Percentiles rank a stretch among this genome's conserved stretches.
Evolutionary conservation across 495 filamentous ascomycete species (phyloP).

Genomic region (Jackrogersella multiformis): DNA sequence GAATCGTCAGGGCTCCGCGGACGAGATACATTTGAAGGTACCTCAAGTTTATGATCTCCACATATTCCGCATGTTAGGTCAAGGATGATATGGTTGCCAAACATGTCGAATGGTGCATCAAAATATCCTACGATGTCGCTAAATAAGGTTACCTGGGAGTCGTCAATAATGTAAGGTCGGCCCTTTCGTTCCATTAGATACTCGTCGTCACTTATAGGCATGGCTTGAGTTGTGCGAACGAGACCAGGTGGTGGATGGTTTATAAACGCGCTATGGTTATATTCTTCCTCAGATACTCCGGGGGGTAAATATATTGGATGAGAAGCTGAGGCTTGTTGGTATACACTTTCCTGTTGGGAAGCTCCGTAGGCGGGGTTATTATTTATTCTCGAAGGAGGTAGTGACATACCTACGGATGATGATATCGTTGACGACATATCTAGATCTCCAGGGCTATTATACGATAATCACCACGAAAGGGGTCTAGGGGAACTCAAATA

Average conservation of each 20-base stretch:
- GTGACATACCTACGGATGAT: not conserved
- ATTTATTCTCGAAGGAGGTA: not conserved
- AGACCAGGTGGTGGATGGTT: not conserved
- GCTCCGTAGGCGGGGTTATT: not conserved
- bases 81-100: slow-evolving; percentile 59
- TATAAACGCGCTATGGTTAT: not conserved
- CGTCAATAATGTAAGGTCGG: slow-evolving; percentile 46
- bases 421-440: not conserved
- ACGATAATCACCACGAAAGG: not conserved
- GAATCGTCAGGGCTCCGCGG: not conserved
- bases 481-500: not conserved
- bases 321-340: not conserved
- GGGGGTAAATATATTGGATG: not conserved
- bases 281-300: not conserved
- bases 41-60: slow-evolving; percentile 31
- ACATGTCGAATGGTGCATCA: slow-evolving; percentile 78
- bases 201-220: not conserved
- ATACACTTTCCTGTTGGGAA: not conserved
- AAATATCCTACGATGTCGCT: slow-evolving; percentile 79
- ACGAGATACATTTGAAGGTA: slow-evolving; percentile 35
- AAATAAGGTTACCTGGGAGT: slow-evolving; percentile 72
- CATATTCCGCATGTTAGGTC: slow-evolving; percentile 34
- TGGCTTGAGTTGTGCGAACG: not conserved
- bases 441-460: not conserved
- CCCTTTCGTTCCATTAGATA: not conserved